Evolutionary conservation across 1,284 basidiomycete species (phyloP).

Genomic region (Rhodotorula sp.): DNA sequence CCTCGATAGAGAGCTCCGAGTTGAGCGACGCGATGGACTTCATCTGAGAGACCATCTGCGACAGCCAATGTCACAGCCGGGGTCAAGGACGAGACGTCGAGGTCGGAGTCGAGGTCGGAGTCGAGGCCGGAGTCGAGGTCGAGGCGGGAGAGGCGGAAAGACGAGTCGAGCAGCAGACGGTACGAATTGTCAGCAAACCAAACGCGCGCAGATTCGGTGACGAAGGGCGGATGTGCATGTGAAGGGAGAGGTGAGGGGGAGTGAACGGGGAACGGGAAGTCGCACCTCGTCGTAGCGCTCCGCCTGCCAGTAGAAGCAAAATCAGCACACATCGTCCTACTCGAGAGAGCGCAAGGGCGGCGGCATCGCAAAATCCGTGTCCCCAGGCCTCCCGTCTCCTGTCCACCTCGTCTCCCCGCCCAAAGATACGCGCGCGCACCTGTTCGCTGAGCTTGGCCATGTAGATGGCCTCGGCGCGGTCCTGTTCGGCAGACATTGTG

Average conservation of each 20-base stretch:
- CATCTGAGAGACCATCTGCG: conserved; percentile 98
- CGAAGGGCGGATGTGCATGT: neutral
- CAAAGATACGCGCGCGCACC: conserved; percentile 40
- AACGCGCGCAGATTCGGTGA: too few species aligned
- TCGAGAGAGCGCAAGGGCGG: neutral
- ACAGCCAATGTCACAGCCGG: conserved; percentile 30
- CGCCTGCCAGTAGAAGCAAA: conserved; percentile 52
- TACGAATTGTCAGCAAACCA: too few species aligned
- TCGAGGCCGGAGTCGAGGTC: neutral
- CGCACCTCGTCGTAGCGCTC: conserved; percentile 91
- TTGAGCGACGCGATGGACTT: conserved; percentile 81
- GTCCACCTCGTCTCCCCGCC: neutral
- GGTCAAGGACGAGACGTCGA: neutral
- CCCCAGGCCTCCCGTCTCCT: neutral
- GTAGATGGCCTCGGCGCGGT: conserved; percentile 77
- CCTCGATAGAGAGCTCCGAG: conserved; percentile 53
- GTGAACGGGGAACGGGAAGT: conserved; percentile 30
- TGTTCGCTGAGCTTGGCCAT: conserved; percentile 99
- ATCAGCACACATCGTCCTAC: neutral
- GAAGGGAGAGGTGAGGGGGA: neutral
- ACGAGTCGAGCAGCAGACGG: neutral
- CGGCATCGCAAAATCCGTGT: neutral
- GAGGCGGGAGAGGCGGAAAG: neutral
- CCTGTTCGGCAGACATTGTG: conserved; percentile 33
- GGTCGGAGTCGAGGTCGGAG: neutral